Base-by-base conservation (phyloP, 225 moss, liverwort and hornwort genomes). In the Takakia lepidozioides region DNA sequence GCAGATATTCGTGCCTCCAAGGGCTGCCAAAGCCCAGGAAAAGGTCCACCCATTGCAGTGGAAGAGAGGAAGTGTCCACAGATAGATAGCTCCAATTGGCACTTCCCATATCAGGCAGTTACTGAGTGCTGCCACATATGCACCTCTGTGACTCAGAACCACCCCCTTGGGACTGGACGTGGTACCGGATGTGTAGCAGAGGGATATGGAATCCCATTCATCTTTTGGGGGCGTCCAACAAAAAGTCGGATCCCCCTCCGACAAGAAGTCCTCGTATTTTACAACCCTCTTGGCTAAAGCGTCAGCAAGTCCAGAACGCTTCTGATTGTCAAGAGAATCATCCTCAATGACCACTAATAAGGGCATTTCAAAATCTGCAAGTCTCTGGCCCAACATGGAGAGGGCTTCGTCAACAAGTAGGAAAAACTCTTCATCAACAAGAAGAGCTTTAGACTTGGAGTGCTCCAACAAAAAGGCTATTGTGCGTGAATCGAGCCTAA, bases 151-250 rank as follows among this genome's bases (percentile, higher is more conserved):
- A 11, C 71, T 55, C n/a, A 84, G 81, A 9, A 91, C 25, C 10
- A 91, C 91, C 0, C 91, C 91, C 62, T 91, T 91, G 3, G 91
- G 91, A 1, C 60, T 77, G 3, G 86, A 60, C 2, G 91, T 91
- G n/a, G 91, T 91, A 19, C 91, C 91, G 6, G 91, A 91, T 1
- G 91, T 91, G 56, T 91, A 91, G 3, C 81, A 75, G 2, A 91
- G 43, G 9, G 83, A 66, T 27, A 91, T 91, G 3, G 91, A 54
- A 20, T 84, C 81, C 83, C 83, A 86, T 55, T 91, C 91, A 17
- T 91, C 91, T 20, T 25, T 25, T 3, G 91, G 91, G 19, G 56
- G 61, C 21, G 54, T 49, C 61, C 81, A 81, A 3, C 21, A 40
- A 19, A 72, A 87, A 1, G 22, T 42, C 2, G 81, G 64, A 63